Evolutionary conservation across 768 basidiomycete species (phyloP).

Genomic region (Boletus vinaceobasis): DNA sequence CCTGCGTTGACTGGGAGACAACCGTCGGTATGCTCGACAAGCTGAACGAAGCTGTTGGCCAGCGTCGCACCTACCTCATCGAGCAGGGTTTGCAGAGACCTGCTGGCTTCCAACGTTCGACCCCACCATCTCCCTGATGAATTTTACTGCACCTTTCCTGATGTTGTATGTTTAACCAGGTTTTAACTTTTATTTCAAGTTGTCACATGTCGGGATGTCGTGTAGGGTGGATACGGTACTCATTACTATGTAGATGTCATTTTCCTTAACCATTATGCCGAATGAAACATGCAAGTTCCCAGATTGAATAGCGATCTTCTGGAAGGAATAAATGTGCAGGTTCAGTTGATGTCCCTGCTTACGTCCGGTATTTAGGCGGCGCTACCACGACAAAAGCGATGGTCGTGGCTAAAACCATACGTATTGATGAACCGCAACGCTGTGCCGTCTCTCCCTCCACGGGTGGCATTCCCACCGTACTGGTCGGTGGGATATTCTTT

Average conservation of each 20-base stretch:
- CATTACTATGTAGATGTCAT: not conserved
- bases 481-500: not conserved
- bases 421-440: too few species aligned
- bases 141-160: not conserved
- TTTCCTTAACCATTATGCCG: not conserved
- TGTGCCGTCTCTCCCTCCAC: too few species aligned
- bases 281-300: not conserved
- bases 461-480: not conserved
- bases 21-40: slow-evolving; percentile 74
- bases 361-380: too few species aligned
- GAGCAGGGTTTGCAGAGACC: slow-evolving; percentile 23
- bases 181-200: slow-evolving; percentile 5
- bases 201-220: not conserved
- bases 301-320: not conserved
- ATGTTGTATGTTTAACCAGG: slow-evolving; percentile 7
- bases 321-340: not conserved
- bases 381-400: too few species aligned
- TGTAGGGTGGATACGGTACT: not conserved
- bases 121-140: slow-evolving; percentile 12
- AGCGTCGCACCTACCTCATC: slow-evolving; percentile 26
- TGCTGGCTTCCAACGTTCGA: slow-evolving; percentile 26
- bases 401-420: too few species aligned
- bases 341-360: not conserved
- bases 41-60: slow-evolving; percentile 49
- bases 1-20: slow-evolving; percentile 82